Conservation (phyloP, 2,329 filamentous ascomycete species). For the Epichloe scottii region DNA sequence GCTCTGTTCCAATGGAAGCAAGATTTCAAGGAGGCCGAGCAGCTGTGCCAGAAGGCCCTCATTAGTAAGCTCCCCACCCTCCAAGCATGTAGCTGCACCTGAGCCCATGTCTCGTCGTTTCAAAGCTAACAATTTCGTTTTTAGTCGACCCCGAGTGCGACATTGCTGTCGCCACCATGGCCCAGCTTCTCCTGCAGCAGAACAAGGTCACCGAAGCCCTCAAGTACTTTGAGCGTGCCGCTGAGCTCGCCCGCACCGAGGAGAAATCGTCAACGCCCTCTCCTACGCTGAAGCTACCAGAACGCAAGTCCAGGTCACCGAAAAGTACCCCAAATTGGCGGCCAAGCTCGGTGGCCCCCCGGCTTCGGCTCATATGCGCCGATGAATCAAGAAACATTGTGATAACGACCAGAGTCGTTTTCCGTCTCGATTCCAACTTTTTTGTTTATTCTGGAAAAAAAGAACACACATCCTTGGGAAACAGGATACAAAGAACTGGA, state of each 20-base stretch:
- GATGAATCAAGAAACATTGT: constrained; percentile 13
- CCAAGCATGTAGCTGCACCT: neutral
- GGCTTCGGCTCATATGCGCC: constrained; percentile 23
- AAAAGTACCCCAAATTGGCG: constrained; percentile 73
- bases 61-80: constrained; percentile 59
- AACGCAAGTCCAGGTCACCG: constrained; percentile 85
- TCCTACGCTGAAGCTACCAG: constrained; percentile 95
- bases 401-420: neutral
- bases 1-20: constrained; percentile 98
- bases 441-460: neutral
- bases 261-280: constrained; percentile 89
- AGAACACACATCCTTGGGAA: neutral
- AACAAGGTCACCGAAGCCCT: constrained; percentile 93
- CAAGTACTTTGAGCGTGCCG: constrained; percentile 92
- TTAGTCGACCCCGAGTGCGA: constrained; percentile 95
- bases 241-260: constrained; percentile 86
- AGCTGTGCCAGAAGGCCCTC: constrained; percentile 91
- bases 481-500: neutral
- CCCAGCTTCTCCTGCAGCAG: constrained; percentile 91
- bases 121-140: neutral
- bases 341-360: constrained; percentile 43
- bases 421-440: neutral
- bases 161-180: constrained; percentile 97
- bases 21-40: constrained; percentile 87
- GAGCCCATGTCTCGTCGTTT: neutral